These are phyloP conservation scores for Fusarium globosum DNA, from an alignment of 2,329 filamentous ascomycete species.

Conservation along the genomic window DNA sequence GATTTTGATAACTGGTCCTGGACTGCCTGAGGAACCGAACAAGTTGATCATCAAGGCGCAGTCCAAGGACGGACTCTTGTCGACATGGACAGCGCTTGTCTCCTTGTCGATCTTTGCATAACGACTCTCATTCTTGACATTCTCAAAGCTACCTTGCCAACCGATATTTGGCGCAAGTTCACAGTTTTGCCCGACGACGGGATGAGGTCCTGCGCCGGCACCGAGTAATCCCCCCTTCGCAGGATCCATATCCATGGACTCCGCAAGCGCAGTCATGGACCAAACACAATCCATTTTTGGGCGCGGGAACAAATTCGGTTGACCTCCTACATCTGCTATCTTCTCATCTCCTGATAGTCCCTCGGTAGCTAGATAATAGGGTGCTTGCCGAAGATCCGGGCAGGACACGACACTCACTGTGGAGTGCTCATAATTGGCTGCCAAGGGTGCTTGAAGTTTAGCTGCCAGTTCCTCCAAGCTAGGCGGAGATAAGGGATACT, in stretches of 20 bases:
- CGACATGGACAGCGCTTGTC: slow-evolving; percentile 35
- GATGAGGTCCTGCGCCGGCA: not conserved
- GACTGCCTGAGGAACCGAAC: slow-evolving; percentile 50
- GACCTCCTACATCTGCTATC: not conserved
- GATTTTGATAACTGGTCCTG: slow-evolving; percentile 51
- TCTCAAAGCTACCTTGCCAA: not conserved
- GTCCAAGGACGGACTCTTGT: slow-evolving; percentile 44
- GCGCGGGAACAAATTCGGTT: not conserved
- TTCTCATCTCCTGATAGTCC: not conserved
- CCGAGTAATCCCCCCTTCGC: not conserved
- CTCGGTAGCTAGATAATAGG: not conserved
- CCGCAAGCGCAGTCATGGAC: slow-evolving; percentile 30
- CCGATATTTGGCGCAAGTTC: not conserved
- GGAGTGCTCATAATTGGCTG: not conserved
- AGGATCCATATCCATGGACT: not conserved
- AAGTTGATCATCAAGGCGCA: slow-evolving; percentile 57
- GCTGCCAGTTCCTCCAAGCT: slow-evolving; percentile 36
- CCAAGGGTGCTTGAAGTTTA: slow-evolving; percentile 14
- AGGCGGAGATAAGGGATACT: slow-evolving; percentile 40
- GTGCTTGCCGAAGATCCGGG: not conserved
- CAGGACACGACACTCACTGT: not conserved
- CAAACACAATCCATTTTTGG: not conserved
- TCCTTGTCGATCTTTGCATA: slow-evolving; percentile 42
- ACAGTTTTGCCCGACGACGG: not conserved
- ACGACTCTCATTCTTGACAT: not conserved